Conservation (phyloP, 495 filamentous ascomycete genomes). For the Penicillium taxi region DNA sequence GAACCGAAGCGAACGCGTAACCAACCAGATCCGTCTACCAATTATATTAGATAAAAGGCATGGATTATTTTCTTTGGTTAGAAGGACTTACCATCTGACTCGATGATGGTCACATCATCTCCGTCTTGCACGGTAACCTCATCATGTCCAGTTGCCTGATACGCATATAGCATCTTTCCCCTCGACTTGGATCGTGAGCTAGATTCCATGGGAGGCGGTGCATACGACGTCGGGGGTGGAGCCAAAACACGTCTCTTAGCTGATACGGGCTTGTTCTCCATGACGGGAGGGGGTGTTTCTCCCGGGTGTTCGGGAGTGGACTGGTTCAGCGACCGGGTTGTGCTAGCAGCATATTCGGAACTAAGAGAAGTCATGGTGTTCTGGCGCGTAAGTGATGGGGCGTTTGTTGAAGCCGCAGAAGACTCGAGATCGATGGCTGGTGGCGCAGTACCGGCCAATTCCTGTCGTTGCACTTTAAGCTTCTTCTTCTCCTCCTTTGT, state of each 20-base stretch:
- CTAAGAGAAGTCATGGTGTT: constrained; percentile 92
- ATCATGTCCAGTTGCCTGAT: constrained; percentile 67
- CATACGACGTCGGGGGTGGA: constrained; percentile 76
- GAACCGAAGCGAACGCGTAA: constrained; percentile 61
- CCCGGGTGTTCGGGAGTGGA: constrained; percentile 24
- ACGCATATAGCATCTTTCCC: constrained; percentile 85
- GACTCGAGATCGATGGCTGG: constrained; percentile 29
- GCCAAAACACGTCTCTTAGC: constrained; percentile 66
- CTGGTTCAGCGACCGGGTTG: constrained; percentile 54
- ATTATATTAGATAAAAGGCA: constrained; percentile 5
- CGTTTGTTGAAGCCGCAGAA: constrained; percentile 30
- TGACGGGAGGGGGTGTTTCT: constrained; percentile 20
- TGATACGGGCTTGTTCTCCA: constrained; percentile 32
- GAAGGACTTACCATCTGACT: constrained; percentile 69
- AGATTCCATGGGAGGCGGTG: constrained; percentile 42
- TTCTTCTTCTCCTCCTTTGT: constrained; percentile 92
- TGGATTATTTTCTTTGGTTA: not conserved
- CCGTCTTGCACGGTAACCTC: constrained; percentile 76
- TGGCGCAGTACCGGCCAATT: constrained; percentile 60
- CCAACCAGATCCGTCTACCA: constrained; percentile 83
- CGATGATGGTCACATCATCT: constrained; percentile 65
- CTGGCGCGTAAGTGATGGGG: constrained; percentile 58
- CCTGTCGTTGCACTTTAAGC: constrained; percentile 73
- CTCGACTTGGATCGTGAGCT: constrained; percentile 34
- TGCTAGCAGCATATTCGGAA: constrained; percentile 79